Evolutionary conservation across 2,329 filamentous ascomycete species (phyloP).

Genomic region (Alternaria incomplexa): DNA sequence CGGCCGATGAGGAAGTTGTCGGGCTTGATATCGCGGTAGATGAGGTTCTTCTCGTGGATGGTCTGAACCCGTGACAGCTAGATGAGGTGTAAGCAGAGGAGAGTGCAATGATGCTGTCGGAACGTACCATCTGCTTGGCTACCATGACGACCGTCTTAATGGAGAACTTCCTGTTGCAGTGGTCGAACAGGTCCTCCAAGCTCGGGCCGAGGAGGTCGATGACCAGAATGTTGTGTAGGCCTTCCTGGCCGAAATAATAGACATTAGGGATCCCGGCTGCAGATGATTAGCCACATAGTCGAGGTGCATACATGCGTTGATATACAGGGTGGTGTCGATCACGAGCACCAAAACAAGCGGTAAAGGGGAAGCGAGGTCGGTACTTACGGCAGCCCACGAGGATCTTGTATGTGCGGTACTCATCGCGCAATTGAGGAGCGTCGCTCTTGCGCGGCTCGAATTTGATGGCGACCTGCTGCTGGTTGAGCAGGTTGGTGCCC

Average conservation of each 20-base stretch:
- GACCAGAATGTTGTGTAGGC: slow-evolving; percentile 97
- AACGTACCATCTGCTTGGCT: slow-evolving; percentile 93
- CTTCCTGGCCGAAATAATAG: slow-evolving; percentile 99
- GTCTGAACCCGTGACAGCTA: slow-evolving; percentile 88
- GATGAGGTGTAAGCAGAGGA: slow-evolving; percentile 14
- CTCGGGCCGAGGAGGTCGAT: slow-evolving; percentile 95
- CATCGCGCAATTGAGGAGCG: slow-evolving; percentile 94
- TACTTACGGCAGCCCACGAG: slow-evolving; percentile 97
- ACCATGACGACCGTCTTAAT: slow-evolving; percentile 99
- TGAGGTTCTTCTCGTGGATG: slow-evolving; percentile 98
- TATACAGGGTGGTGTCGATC: neutral
- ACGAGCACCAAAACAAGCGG: slow-evolving; percentile 1
- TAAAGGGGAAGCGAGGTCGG: slow-evolving; percentile 19
- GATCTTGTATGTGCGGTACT: slow-evolving; percentile 99
- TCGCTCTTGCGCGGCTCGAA: slow-evolving; percentile 99
- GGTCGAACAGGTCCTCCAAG: slow-evolving; percentile 95
- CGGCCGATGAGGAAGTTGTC: slow-evolving; percentile 98
- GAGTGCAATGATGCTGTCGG: neutral
- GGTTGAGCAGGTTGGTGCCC: slow-evolving; percentile 97
- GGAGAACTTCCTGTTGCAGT: slow-evolving; percentile 92
- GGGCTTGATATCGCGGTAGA: slow-evolving; percentile 98
- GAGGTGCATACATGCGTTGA: neutral
- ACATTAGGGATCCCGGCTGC: slow-evolving; percentile 97
- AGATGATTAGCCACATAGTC: slow-evolving; percentile 16
- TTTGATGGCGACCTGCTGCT: slow-evolving; percentile 99